These are phyloP conservation scores for Porpolomopsis calyptriformis DNA, from an alignment of 768 basidiomycete species.

Conservation along the genomic window DNA sequence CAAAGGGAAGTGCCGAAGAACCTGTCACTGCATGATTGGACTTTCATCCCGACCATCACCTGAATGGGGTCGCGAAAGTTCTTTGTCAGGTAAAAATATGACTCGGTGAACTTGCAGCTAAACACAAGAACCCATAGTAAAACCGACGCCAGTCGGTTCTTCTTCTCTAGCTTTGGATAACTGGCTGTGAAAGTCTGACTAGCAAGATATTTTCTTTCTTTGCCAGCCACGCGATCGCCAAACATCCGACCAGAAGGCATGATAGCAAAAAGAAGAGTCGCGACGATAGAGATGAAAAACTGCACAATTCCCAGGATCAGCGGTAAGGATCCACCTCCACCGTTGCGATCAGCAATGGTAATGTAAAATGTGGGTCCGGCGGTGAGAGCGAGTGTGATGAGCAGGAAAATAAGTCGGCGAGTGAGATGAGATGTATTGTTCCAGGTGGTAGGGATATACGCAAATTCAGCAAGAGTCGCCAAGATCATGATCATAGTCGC, in stretches of 20 bases:
- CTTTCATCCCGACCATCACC: conserved; percentile 95
- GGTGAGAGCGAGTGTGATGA: conserved; percentile 84
- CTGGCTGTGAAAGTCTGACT: conserved; percentile 97
- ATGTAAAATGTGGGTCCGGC: conserved; percentile 93
- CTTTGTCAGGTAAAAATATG: conserved; percentile 94
- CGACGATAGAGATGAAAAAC: conserved; percentile 84
- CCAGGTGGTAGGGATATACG: conserved; percentile 98
- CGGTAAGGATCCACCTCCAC: conserved; percentile 58
- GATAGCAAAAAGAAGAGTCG: conserved; percentile 78
- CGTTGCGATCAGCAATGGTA: conserved; percentile 66
- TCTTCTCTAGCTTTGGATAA: conserved; percentile 60
- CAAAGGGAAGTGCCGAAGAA: conserved; percentile 80
- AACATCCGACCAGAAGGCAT: conserved; percentile 98
- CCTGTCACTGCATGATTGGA: conserved; percentile 82
- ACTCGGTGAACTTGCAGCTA: conserved; percentile 92
- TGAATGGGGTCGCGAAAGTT: conserved; percentile 89
- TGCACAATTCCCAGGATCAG: conserved; percentile 94
- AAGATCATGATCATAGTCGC: conserved; percentile 94
- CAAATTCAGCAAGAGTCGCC: conserved; percentile 91
- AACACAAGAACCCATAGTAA: conserved; percentile 88
- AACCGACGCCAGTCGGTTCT: conserved; percentile 68
- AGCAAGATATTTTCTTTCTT: conserved; percentile 93
- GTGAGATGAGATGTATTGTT: conserved; percentile 96
- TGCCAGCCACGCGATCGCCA: conserved; percentile 92
- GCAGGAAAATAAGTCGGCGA: conserved; percentile 79